Conservation (phyloP, 2,329 filamentous ascomycete species). For the Trichoderma sp. region DNA sequence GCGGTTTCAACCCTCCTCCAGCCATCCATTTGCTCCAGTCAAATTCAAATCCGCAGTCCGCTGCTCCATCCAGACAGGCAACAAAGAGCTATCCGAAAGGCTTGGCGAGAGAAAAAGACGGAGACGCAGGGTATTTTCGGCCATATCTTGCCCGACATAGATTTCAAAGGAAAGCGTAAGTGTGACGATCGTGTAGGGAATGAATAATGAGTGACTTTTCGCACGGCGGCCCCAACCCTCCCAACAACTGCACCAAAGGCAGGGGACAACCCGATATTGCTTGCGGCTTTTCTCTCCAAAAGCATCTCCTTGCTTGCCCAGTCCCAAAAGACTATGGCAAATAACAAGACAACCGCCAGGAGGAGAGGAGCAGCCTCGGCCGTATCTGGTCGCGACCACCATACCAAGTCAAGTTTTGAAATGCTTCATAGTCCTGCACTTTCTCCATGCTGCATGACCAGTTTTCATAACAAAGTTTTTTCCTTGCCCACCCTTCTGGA, state of each 20-base stretch:
- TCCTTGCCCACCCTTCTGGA: conserved; percentile 29
- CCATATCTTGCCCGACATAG: conserved; percentile 23
- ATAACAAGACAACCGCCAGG: not conserved
- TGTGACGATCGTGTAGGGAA: conserved; percentile 21
- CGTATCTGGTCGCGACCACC: conserved; percentile 1
- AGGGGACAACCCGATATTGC: conserved; percentile 22
- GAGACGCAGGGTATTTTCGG: conserved; percentile 20
- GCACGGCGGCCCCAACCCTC: conserved; percentile 16
- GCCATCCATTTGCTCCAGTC: conserved; percentile 34
- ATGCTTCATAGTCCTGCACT: conserved; percentile 32
- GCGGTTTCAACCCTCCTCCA: conserved; percentile 29
- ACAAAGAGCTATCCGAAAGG: conserved; percentile 29
- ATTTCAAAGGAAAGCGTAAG: conserved; percentile 23
- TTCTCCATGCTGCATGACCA: conserved; percentile 33
- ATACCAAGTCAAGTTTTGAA: conserved; percentile 17
- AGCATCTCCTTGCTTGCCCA: conserved; percentile 20
- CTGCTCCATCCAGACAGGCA: conserved; percentile 32
- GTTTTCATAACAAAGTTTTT: conserved; percentile 36
- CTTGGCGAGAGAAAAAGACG: conserved; percentile 25
- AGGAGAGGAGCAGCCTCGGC: not conserved
- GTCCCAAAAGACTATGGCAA: not conserved
- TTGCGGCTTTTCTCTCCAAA: conserved; percentile 22
- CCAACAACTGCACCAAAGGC: conserved; percentile 21
- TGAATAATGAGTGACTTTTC: conserved; percentile 18
- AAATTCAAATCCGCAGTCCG: conserved; percentile 32